Evolutionary conservation across 768 basidiomycete species (phyloP), one percentile per base, ranked within the genome.

Genomic region (Mycena albidolilacea): DNA sequence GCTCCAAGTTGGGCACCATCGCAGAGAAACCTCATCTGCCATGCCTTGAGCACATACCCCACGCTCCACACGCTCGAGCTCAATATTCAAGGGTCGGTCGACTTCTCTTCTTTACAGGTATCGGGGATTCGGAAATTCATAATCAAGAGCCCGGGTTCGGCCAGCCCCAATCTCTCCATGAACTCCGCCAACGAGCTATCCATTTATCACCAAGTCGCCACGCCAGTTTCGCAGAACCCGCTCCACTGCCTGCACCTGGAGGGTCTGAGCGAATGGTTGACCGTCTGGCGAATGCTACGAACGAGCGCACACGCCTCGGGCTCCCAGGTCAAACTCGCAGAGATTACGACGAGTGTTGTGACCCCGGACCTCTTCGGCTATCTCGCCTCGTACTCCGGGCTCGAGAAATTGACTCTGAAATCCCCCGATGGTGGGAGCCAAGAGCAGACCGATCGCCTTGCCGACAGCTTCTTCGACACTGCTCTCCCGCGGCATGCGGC

Each of bases 371-470:
- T 52, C 21, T 52, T 21, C 50, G n/a, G 3, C 50, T 52, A 52
- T 52, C 50, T 52, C 7, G 7, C 50, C 50, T 67, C 66, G 9
- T 67, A 67, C 30, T 46, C 44, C 14, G 67, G 67, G 19, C 7
- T 67, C 11, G 21, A 60, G 57, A 46, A 37, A 43, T 39, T 67
- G 57, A 48, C 15, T 5, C 30, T 59, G 15, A 37, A 15, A 10
- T 21, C 5, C 10, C 30, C 55, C 5, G 55, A 67, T 9, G 67
- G 67, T 2, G 67, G 67, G 4, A 67, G n/a, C 23, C 57, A 35
- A 6, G 35, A 67, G 2, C 30, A 21, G 9, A 23, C 52, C 39
- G 41, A 67, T 54, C 14, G 55, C 12, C 52, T 67, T 12, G 65
- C 67, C 2, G 58, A 60, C 12, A 17, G 30, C 3, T 67, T 67